Evolutionary conservation across 352 stramenopile species (phyloP), one percentile per base, ranked within the genome.

Genomic region (Phytophthora ohioensis): DNA sequence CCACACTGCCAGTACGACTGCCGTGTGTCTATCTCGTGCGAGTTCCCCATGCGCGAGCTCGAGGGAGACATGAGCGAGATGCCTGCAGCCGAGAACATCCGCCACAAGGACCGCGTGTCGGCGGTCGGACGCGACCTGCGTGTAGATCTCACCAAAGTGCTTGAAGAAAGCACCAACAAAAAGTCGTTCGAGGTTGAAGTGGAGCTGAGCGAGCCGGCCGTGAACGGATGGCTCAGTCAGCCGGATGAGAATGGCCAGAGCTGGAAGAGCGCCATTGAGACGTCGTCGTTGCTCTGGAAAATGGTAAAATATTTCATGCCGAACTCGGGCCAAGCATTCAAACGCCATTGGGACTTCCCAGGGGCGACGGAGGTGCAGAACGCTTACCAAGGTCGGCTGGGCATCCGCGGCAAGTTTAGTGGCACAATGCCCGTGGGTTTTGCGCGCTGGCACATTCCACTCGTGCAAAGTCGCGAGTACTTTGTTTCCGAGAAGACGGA

Each of bases 401-500:
- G 90, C 39, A 64, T 87, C 55, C 85, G 86, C 47, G 78, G 82
- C 56, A 94, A 97, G 69, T 98, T 98, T 75, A 87, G 82, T 42
- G 92, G 92, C 1, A 96, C 92, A 8, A 97, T 97, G 91, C 92
- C 92, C 7, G 92, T 97, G 15, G 93, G 93, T 8, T 97, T 98
- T 84, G 91, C 91, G n/a, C 86, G 90, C 38, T 92, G 84, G 77
- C 87, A 97, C 67, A 95, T 98, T 52, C 86, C 89, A 38, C 64
- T 91, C n/a, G 87, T 96, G 43, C 87, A 91, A 68, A 81, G 85
- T 42, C 77, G 82, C 43, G 90, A 94, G 63, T 98, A 98, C 67
- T 96, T 87, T 66, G 84, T 96, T 9, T 95, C 90, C 9, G 92
- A 98, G 73, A 98, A 98, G 79, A 98, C 92, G 5, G 92, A 98